These are phyloP conservation scores for Mycosphaerella arachidis DNA, from an alignment of 2,329 filamentous ascomycete genomes.

Conservation along the genomic window DNA sequence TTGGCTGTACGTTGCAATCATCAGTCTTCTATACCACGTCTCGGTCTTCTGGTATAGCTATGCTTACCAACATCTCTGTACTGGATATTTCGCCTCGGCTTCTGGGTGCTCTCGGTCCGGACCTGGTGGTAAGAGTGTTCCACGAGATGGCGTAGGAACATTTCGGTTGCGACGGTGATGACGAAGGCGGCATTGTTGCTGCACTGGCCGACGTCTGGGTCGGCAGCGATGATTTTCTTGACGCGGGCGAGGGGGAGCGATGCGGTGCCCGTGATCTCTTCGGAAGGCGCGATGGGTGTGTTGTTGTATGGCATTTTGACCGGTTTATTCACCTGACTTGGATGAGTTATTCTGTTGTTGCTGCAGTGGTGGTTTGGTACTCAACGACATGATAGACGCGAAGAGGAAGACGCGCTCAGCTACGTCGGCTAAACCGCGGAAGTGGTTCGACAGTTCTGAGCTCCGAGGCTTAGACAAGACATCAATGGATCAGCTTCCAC, in stretches of 20 bases:
- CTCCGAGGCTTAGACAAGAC: background rate
- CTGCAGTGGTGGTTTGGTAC: background rate
- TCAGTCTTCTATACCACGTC: background rate
- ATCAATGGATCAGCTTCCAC: background rate
- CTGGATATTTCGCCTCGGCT: slow-evolving; percentile 88
- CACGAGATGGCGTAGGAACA: slow-evolving; percentile 91
- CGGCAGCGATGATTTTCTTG: slow-evolving; percentile 88
- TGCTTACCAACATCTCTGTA: slow-evolving; percentile 82
- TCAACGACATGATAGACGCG: background rate
- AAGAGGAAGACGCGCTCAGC: background rate
- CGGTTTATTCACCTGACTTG: background rate
- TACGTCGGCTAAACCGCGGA: background rate
- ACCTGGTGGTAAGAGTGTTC: slow-evolving; percentile 81
- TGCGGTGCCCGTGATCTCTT: slow-evolving; percentile 79
- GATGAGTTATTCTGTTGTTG: background rate
- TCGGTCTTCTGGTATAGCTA: background rate
- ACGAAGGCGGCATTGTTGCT: slow-evolving; percentile 93
- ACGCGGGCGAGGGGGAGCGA: slow-evolving; percentile 84
- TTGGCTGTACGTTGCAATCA: slow-evolving; percentile 52
- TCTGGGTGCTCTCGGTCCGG: slow-evolving; percentile 69
- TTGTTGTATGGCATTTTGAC: slow-evolving; percentile 82
- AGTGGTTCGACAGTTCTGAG: background rate
- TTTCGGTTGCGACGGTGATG: slow-evolving; percentile 87
- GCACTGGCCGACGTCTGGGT: slow-evolving; percentile 78
- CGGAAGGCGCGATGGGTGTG: slow-evolving; percentile 70